Evolutionary conservation across 148 eudicot species (phyloP).

Genomic region (Silene conica): DNA sequence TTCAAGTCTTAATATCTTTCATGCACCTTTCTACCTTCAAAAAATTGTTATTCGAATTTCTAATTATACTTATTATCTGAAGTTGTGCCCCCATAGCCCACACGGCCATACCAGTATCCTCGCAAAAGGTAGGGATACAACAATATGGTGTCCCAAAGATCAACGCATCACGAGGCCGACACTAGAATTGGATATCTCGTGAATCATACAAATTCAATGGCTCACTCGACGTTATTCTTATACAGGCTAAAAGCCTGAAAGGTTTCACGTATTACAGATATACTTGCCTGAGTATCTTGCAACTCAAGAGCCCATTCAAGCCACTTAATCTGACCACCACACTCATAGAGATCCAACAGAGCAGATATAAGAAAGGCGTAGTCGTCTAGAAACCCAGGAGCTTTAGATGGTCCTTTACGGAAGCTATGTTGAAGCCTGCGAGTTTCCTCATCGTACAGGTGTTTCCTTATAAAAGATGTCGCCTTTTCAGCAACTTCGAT

Average conservation of each 20-base stretch:
- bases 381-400: constrained; percentile 93
- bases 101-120: too few species aligned
- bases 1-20: too few species aligned
- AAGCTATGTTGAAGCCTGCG: constrained; percentile 84
- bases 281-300: constrained; percentile 76
- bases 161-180: too few species aligned
- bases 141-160: too few species aligned
- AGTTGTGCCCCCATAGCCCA: too few species aligned
- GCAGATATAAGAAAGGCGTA: constrained; percentile 86
- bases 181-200: too few species aligned
- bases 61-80: too few species aligned
- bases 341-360: constrained; percentile 76
- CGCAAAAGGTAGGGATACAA: too few species aligned
- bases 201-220: background rate
- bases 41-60: too few species aligned
- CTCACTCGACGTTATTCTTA: background rate
- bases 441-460: constrained; percentile 51
- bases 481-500: constrained; percentile 81
- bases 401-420: constrained; percentile 89
- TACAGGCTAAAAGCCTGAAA: background rate
- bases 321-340: constrained; percentile 66
- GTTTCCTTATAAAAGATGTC: constrained; percentile 52
- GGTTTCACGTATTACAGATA: background rate
- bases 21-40: too few species aligned
- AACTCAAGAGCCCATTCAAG: constrained; percentile 81